Evolutionary conservation across 306 rosid species (phyloP), one percentile per base, ranked within the genome.

Genomic region (Amphicarpaea edgeworthii): DNA sequence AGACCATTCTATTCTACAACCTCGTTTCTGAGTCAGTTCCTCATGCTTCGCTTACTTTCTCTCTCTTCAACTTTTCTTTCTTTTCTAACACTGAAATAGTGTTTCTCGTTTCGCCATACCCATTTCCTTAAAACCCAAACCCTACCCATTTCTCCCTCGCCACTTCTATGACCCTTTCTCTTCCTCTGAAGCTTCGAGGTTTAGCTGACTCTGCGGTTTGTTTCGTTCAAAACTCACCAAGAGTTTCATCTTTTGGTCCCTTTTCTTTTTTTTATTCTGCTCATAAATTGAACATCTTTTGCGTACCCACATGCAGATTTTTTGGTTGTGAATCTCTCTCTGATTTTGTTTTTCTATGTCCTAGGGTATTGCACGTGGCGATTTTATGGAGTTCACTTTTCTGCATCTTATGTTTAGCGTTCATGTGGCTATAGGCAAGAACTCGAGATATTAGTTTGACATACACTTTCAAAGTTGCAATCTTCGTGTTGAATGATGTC

Each of bases 351-450:
- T 65, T 12, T 45, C 15, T 28, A 46, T 62, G 49, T 51, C 55
- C 60, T 55, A 50, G 62, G 73, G 73, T 58, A 32, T 65, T 61
- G 24, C 58, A 12, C 50, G 34, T 51, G 62, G 73, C 79, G 30
- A 84, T 85, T 85, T 82, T 61, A 82, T 84, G 84, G 63, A 59
- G 66, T 42, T 79, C 77, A 73, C 20, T 24, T 14, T 20, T 1
- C 69, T 32, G 15, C 14, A 47, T 69, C 68, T 59, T 50, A 30
- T 28, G 42, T 51, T 12, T 28, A 21, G 19, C 11, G 54, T 57
- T 69, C 37, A 34, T 49, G 23, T 4, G 23, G 17, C 63, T 8
- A 16, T 65, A 58, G 30, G 7, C 6, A 28, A 7, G 6, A 30
- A 14, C 41, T 28, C 42, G 37, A 62, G 53, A 46, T 37, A 7